Conservation (phyloP, 2,329 filamentous ascomycete species). For the Shiraia sp. region DNA sequence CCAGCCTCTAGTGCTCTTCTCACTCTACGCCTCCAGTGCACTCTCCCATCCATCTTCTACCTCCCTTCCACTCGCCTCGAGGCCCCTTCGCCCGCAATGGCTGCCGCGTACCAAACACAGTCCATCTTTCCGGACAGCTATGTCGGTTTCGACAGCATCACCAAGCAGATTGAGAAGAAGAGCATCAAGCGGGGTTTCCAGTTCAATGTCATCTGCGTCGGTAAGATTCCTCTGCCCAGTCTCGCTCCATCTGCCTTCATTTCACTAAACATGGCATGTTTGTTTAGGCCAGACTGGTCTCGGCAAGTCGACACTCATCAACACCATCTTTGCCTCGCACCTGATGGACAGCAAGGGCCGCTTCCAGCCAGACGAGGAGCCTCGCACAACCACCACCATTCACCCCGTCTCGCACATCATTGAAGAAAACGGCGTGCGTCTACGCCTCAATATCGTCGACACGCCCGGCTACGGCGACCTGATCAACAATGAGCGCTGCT, state of each 20-base stretch:
- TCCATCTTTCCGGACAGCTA: conserved; percentile 89
- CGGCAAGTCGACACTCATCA: conserved; percentile 98
- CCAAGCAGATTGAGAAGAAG: conserved; percentile 98
- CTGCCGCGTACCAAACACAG: conserved; percentile 64
- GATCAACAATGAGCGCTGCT: conserved; percentile 99
- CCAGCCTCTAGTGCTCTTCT: conserved; percentile 17
- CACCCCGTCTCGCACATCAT: conserved; percentile 98
- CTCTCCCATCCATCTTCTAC: conserved; percentile 13
- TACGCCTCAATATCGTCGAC: conserved; percentile 98
- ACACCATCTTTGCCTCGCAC: conserved; percentile 99
- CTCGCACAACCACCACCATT: conserved; percentile 96
- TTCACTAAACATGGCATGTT: not conserved
- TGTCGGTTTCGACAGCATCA: conserved; percentile 99
- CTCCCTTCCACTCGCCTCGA: conserved; percentile 18
- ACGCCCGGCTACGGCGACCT: conserved; percentile 97
- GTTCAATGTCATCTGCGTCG: conserved; percentile 99
- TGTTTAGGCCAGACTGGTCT: conserved; percentile 89
- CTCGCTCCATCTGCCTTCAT: too few relatives aligned
- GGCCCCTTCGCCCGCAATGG: conserved; percentile 55
- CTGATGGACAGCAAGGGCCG: conserved; percentile 99
- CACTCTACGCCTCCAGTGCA: conserved; percentile 10
- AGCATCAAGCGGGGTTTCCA: conserved; percentile 99
- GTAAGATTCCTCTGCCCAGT: conserved; percentile 61
- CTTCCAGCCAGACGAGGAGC: conserved; percentile 86
- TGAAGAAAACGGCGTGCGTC: conserved; percentile 97